Evolutionary conservation across 148 eudicot genomes (phyloP), one percentile per base, ranked within the genome.

Genomic region (Fagopyrum esculentum): DNA sequence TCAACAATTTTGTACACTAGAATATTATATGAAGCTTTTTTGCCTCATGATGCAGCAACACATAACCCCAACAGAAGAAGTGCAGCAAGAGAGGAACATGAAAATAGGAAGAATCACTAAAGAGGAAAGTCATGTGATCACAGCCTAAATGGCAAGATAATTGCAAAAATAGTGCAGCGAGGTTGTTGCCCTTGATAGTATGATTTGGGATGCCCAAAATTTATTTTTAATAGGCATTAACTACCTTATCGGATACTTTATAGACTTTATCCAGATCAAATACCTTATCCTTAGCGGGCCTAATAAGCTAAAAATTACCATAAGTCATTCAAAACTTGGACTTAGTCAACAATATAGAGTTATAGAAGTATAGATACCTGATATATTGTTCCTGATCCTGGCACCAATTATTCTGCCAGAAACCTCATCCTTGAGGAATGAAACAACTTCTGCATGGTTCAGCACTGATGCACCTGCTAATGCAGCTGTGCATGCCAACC

Each of bases 401-500:
- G 95, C 98, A 79, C 98, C 98, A 55, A 85, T 80, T 81, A 93
- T 82, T 76, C 90, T 79, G 45, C 88, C 93, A 74, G 78, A 55
- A 22, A n/a, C 80, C 74, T 91, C 96, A 81, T 91, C 97, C 75
- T 87, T 94, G 40, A 91, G 83, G 71, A 94, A 85, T 45, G 91
- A 88, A 78, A 90, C 78, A 48, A 94, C 97, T 85, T 94, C 97
- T 40, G 98, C 97, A 82, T 94, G 86, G 77, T 94, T 91, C 71
- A 94, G 91, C 81, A 91, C 87, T 51, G 96, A 80, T 22, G 98
- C 97, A 74, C 98, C 97, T 78, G 93, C 96, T 78, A 91, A 86
- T 82, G 97, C 91, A 84, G 98, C 98, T 55, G 90, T 89, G 82
- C 97, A 93, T 30, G 98, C 98, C 78, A 94, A 75, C 74, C 86